These are phyloP conservation scores for Leccinum barrowsii DNA, from an alignment of 768 basidiomycete species.

Conservation along the genomic window DNA sequence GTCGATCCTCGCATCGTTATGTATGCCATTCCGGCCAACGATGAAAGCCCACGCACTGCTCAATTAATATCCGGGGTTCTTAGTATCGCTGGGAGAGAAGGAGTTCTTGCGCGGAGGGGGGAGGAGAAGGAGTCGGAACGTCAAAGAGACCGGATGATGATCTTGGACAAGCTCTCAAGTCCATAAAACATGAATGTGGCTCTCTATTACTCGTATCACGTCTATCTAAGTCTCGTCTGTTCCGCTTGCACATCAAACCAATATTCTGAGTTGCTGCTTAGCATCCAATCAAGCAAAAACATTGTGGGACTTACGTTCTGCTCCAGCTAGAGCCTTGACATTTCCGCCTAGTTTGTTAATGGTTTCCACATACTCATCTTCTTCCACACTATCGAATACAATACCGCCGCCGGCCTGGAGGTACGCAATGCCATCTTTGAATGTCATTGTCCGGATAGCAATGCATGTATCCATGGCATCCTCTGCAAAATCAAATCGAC, in stretches of 20 bases:
- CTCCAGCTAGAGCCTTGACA: conserved; percentile 76
- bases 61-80: conserved; percentile 89
- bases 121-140: conserved; percentile 23
- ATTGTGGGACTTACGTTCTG: conserved; percentile 67
- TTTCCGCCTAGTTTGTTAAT: conserved; percentile 93
- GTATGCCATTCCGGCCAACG: conserved; percentile 98
- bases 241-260: conserved; percentile 66
- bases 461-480: conserved; percentile 99
- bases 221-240: conserved; percentile 30
- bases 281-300: conserved; percentile 5
- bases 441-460: conserved; percentile 96
- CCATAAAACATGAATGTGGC: conserved; percentile 17
- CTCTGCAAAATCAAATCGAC: conserved; percentile 93
- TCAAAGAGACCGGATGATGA: conserved; percentile 25
- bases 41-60: conserved; percentile 87
- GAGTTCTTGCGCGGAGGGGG: conserved; percentile 45
- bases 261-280: conserved; percentile 46
- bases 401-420: conserved; percentile 97
- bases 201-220: conserved; percentile 5
- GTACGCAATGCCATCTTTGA: conserved; percentile 89
- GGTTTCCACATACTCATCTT: conserved; percentile 96
- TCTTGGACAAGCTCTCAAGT: conserved; percentile 24
- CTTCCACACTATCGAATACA: conserved; percentile 94
- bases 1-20: conserved; percentile 95
- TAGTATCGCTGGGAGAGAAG: conserved; percentile 83